Evolutionary conservation across 805 yeast species (phyloP).

Genomic region (Jamesozyma hellenica): DNA sequence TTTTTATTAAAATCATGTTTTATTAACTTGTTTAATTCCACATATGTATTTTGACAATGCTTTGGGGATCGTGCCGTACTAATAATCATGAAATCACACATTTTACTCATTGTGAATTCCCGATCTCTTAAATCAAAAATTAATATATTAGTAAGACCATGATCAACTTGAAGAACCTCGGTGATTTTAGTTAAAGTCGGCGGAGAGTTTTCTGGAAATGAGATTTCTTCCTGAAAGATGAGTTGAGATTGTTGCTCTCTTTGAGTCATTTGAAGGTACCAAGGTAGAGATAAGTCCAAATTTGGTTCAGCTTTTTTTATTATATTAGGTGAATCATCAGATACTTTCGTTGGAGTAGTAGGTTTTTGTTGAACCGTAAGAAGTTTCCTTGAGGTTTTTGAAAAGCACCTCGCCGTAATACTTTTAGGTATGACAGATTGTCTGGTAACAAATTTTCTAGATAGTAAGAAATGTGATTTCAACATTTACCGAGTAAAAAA

Average conservation of each 20-base stretch:
- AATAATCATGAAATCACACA: slow-evolving; percentile 45
- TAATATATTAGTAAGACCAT: slow-evolving; percentile 55
- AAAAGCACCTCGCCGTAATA: too few species aligned
- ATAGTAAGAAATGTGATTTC: too few species aligned
- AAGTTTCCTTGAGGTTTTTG: too few species aligned
- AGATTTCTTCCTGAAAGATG: slow-evolving; percentile 33
- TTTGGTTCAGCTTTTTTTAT: not conserved
- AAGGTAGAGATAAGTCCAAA: too few species aligned
- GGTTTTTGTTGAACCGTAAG: too few species aligned
- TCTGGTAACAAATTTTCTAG: too few species aligned
- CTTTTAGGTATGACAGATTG: too few species aligned
- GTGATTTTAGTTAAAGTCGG: slow-evolving; percentile 28
- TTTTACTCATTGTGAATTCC: slow-evolving; percentile 10
- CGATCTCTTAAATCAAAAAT: slow-evolving; percentile 54
- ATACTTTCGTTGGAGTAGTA: too few species aligned
- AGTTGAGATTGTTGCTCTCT: slow-evolving; percentile 22
- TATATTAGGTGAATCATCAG: too few species aligned
- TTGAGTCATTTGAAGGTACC: slow-evolving; percentile 43
- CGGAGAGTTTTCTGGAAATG: slow-evolving; percentile 53
- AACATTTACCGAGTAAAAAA: too few species aligned
- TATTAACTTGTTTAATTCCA: slow-evolving; percentile 44
- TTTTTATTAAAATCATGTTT: slow-evolving; percentile 40
- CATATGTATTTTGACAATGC: slow-evolving; percentile 65
- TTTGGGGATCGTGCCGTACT: slow-evolving; percentile 68
- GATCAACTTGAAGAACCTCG: slow-evolving; percentile 40